Base-by-base conservation (phyloP, 2,329 filamentous ascomycete genomes). In the Nannizzia gypsea region DNA sequence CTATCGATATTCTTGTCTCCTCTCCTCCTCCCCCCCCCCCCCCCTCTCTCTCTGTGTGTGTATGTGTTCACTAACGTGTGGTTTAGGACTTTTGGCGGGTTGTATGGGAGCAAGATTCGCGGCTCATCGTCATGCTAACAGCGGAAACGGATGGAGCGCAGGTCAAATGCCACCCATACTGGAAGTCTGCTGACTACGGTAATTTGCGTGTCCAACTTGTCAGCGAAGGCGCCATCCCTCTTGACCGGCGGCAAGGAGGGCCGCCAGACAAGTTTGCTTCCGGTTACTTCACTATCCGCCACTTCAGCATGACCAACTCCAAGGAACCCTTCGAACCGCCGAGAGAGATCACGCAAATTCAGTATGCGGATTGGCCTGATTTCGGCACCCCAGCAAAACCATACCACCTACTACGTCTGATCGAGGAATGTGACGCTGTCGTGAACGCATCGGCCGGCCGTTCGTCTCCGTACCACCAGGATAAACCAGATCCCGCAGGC, bases 281-380 rank as follows among this genome's bases (percentile, higher is more conserved):
- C 3, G 88, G 90, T 1, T 87, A 86, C 69, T 89, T 95, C 58
- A 85, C 87, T 56, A 83, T 97, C 44, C 87, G 93, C 52, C 93
- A 93, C 70, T 93, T 97, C 68, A 87, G 88, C 0, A 76, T 99
- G 28, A 86, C 85, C 0, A 89, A 97, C 70, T 77, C 83, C 1
- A 78, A 82, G 1, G 82, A 88, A 61, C 91, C 92, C 0, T 96
- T 96, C 68, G 83, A 84, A 20, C 88, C 90, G 0, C 87, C 96
- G 65, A 87, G 92, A 24, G 91, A 97, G 72, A 87, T 99, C 63
- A 96, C 91, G 0, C 93, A 99, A 66, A 77, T 99, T 13, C 91
- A 97, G 70, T 97, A 96, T 71, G 85, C 90, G 0, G 86, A 87
- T n/a, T 99, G 93, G 93, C 93, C 93, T 0, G 93, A 99, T 69